These are phyloP conservation scores for Ophiocordyceps camponoti-floridani DNA, from an alignment of 2,329 filamentous ascomycete species.

Conservation along the genomic window DNA sequence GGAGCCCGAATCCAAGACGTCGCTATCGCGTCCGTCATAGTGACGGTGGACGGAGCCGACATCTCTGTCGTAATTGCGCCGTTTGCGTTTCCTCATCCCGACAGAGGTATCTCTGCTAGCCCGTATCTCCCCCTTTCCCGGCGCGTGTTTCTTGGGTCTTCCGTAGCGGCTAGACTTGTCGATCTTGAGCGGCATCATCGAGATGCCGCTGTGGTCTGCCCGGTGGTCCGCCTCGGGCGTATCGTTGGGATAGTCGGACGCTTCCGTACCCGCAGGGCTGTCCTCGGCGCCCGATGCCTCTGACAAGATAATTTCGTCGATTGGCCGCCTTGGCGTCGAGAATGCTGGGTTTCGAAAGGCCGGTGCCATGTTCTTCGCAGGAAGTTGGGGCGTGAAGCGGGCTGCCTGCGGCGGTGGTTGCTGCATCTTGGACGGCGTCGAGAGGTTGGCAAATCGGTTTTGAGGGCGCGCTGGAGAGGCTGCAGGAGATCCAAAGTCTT, in stretches of 20 bases:
- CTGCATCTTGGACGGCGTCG: slow-evolving; percentile 22
- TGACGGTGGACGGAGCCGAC: slow-evolving; percentile 30
- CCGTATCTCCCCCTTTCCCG: slow-evolving; percentile 50
- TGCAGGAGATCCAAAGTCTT: slow-evolving; percentile 20
- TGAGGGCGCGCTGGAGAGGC: slow-evolving; percentile 13
- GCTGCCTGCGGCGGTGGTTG: slow-evolving; percentile 22
- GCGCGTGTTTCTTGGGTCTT: slow-evolving; percentile 20
- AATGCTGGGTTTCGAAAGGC: slow-evolving; percentile 47
- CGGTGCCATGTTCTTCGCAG: slow-evolving; percentile 24
- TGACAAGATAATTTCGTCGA: slow-evolving; percentile 33
- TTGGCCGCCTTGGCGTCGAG: slow-evolving; percentile 40
- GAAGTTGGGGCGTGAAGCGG: slow-evolving; percentile 25
- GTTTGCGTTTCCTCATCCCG: slow-evolving; percentile 33
- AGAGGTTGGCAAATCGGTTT: slow-evolving; percentile 17
- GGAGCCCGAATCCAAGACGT: slow-evolving; percentile 30
- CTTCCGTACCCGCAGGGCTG: slow-evolving; percentile 40
- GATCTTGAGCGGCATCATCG: slow-evolving; percentile 27
- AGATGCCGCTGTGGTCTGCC: slow-evolving; percentile 21
- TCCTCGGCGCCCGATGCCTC: slow-evolving; percentile 40
- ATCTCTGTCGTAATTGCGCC: slow-evolving; percentile 31
- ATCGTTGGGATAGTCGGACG: slow-evolving; percentile 31
- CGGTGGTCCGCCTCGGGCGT: slow-evolving; percentile 32
- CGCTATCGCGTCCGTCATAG: slow-evolving; percentile 20
- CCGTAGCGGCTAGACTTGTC: slow-evolving; percentile 27
- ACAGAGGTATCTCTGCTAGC: slow-evolving; percentile 20